These are phyloP conservation scores for Globisporangium recalcitrans DNA, from an alignment of 352 stramenopile genomes.

Conservation along the genomic window DNA sequence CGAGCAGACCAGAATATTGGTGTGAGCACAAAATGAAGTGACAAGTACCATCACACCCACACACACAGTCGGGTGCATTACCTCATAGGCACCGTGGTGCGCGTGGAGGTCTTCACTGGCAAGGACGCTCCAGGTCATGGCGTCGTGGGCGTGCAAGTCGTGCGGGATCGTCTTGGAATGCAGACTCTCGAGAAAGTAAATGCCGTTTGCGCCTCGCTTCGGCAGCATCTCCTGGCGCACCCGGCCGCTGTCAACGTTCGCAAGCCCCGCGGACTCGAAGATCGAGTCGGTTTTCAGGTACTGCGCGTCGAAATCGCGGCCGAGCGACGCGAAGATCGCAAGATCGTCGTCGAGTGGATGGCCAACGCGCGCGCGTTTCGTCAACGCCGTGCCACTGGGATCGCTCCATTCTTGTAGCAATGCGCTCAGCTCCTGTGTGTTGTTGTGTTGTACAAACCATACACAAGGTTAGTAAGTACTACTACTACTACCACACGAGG, in stretches of 20 bases:
- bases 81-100: conserved; percentile 4
- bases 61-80: not conserved
- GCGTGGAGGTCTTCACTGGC: not conserved
- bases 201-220: conserved; percentile 5
- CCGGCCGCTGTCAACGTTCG: conserved; percentile 22
- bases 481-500: too few species aligned
- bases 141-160: not conserved
- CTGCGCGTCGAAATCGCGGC: conserved; percentile 21
- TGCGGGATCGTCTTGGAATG: not conserved
- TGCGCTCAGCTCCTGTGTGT: not conserved
- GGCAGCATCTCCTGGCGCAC: not conserved
- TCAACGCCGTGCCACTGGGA: not conserved
- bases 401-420: not conserved
- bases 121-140: not conserved
- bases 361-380: not conserved
- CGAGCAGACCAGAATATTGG: too few species aligned
- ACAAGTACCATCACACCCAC: too few species aligned
- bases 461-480: too few species aligned
- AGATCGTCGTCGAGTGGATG: conserved; percentile 1
- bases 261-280: conserved; percentile 20
- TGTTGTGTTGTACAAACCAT: too few species aligned
- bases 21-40: not conserved
- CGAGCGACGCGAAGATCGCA: conserved; percentile 29
- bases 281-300: conserved; percentile 23
- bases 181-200: conserved; percentile 20